phyloP scores from a whole-genome alignment of 345 rosid genomes.

The Stellera chamaejasme region DNA sequence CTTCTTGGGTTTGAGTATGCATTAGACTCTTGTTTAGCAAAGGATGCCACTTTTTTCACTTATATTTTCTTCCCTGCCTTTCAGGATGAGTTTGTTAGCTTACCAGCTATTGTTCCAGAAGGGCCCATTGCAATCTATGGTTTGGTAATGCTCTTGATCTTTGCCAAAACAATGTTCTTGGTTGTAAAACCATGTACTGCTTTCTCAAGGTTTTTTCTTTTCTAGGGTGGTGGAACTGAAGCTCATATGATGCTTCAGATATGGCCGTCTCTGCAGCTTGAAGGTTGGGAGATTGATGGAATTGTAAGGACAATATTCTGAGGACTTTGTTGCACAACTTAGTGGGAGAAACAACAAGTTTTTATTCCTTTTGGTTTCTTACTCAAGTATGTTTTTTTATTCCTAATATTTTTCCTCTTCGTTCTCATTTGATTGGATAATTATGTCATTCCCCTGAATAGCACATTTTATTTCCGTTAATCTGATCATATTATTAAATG shows the following conservation, averaged over 20 bases:
- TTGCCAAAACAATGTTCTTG: background rate
- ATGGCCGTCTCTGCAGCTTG: slow-evolving; percentile 69
- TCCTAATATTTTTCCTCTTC: no score
- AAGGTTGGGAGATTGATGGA: slow-evolving; percentile 76
- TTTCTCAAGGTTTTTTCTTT: slow-evolving; percentile 5
- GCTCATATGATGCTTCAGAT: slow-evolving; percentile 72
- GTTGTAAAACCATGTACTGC: background rate
- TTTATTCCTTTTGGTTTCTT: no score
- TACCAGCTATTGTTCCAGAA: slow-evolving; percentile 62
- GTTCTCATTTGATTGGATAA: no score
- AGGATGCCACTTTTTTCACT: background rate
- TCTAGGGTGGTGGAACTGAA: slow-evolving; percentile 87
- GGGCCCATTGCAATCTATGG: slow-evolving; percentile 81
- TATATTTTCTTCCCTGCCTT: background rate
- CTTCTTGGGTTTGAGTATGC: background rate
- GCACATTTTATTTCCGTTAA: no score
- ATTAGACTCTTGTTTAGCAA: background rate
- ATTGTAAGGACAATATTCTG: slow-evolving; percentile 36
- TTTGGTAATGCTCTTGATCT: slow-evolving; percentile 35
- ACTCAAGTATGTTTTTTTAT: no score
- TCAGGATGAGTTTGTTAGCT: slow-evolving; percentile 72
- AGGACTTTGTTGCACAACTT: background rate
- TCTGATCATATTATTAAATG: no score
- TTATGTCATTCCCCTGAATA: no score
- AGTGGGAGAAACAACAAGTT: no score